phyloP scores from a whole-genome alignment of 2,329 filamentous ascomycete species.

The Fusarium sterilihyphosum region DNA sequence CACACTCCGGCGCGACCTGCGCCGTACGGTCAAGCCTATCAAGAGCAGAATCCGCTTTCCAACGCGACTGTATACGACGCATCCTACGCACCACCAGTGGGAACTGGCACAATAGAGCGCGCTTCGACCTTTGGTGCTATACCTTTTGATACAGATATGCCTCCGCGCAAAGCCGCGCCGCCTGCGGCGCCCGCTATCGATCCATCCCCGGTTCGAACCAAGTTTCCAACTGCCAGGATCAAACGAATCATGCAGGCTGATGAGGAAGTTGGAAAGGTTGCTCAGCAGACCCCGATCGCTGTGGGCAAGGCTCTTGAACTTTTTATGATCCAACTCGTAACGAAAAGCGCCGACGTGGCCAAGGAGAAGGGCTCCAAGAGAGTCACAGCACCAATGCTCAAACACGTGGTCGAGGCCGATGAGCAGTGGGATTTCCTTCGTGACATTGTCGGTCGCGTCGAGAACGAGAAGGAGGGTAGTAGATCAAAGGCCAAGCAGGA shows the following conservation, averaged over 20 bases:
- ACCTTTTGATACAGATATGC: constrained; percentile 45
- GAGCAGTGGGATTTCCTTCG: constrained; percentile 94
- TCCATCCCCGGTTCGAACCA: constrained; percentile 84
- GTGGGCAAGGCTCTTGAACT: constrained; percentile 96
- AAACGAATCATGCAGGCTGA: constrained; percentile 99
- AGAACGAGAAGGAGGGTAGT: constrained; percentile 61
- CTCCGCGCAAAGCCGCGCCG: constrained; percentile 48
- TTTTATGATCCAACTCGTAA: constrained; percentile 96
- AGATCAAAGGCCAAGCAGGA: constrained; percentile 59
- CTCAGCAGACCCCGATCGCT: constrained; percentile 95
- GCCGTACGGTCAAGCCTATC: constrained; percentile 23
- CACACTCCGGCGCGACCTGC: constrained; percentile 22
- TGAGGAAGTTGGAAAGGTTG: constrained; percentile 97
- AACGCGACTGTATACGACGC: constrained; percentile 27
- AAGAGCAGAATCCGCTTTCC: constrained; percentile 20
- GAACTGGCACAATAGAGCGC: constrained; percentile 6
- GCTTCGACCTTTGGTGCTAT: constrained; percentile 16
- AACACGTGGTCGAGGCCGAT: constrained; percentile 86
- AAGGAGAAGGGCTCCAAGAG: constrained; percentile 85
- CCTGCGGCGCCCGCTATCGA: constrained; percentile 56
- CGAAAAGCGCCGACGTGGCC: constrained; percentile 86
- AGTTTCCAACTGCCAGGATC: constrained; percentile 96
- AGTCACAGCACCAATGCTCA: constrained; percentile 90
- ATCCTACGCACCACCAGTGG: constrained; percentile 20
- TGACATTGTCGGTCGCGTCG: constrained; percentile 90